Percentiles rank a stretch among this genome's conserved stretches.
phyloP scores from a whole-genome alignment of 1,139 yeast genomes.

The Yamadazyma siamensis region DNA sequence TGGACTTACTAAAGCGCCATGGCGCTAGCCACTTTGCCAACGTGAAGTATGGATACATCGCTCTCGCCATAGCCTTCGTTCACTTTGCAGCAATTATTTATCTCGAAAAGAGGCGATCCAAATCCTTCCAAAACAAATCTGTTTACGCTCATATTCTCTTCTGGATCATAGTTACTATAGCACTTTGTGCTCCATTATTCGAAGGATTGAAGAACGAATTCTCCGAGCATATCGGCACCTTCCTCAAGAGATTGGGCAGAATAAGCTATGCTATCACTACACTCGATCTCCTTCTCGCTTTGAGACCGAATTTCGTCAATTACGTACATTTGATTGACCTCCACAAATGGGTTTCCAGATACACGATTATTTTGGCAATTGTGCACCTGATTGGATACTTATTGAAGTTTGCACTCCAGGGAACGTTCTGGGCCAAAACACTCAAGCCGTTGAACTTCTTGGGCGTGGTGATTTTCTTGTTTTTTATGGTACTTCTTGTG shows the following conservation, averaged over 20 bases:
- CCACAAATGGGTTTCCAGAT: slow-evolving; percentile 81
- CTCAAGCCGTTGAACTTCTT: slow-evolving; percentile 49
- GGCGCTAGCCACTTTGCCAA: slow-evolving; percentile 28
- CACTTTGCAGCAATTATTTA: slow-evolving; percentile 15
- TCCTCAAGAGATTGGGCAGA: slow-evolving; percentile 50
- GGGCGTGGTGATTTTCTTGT: slow-evolving; percentile 54
- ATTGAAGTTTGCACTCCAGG: no score
- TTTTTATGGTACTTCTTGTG: slow-evolving; percentile 43
- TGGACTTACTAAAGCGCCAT: no score
- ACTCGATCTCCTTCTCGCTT: slow-evolving; percentile 54
- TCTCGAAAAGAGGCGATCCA: slow-evolving; percentile 1
- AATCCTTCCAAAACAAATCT: slow-evolving; percentile 2
- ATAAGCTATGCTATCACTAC: slow-evolving; percentile 66
- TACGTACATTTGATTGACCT: slow-evolving; percentile 56
- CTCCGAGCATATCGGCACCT: slow-evolving; percentile 19
- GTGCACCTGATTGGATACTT: slow-evolving; percentile 60
- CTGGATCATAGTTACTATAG: slow-evolving; percentile 31
- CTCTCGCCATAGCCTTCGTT: slow-evolving; percentile 32
- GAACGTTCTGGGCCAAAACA: slow-evolving; percentile 56
- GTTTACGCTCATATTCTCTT: slow-evolving; percentile 13
- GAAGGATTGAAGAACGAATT: slow-evolving; percentile 10
- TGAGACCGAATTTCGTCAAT: slow-evolving; percentile 49
- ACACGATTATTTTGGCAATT: slow-evolving; percentile 49
- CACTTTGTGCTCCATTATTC: slow-evolving; percentile 20
- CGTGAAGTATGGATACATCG: slow-evolving; percentile 47